A percentile compares a stretch with the other conserved stretches of the same genome.
These are phyloP conservation scores for Coemansia sp. DNA, from an alignment of 192 early-diverging fungal species.

Conservation along the genomic window DNA sequence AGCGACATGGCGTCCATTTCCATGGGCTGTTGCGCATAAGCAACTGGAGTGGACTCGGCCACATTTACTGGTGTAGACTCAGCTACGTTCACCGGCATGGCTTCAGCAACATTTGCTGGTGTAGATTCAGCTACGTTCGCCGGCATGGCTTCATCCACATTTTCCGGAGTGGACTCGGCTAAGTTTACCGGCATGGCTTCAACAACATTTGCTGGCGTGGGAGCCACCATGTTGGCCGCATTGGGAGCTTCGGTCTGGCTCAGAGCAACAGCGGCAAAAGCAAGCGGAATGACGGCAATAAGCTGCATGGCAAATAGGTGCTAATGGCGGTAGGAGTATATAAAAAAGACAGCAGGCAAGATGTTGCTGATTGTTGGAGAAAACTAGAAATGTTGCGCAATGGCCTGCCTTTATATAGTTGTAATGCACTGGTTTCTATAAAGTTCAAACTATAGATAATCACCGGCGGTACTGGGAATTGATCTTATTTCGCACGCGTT, in stretches of 20 bases:
- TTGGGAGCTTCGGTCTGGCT: neutral
- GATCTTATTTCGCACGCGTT: conserved; percentile 2
- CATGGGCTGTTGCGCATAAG: neutral
- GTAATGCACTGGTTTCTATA: too few relatives aligned
- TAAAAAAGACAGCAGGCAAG: too few relatives aligned
- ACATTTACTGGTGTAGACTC: too few relatives aligned
- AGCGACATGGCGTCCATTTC: neutral
- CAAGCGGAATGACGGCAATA: conserved; percentile 1
- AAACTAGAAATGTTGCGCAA: too few relatives aligned
- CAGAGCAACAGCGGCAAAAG: conserved; percentile 5
- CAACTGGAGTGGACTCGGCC: neutral
- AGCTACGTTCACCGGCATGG: too few relatives aligned
- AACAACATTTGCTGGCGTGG: neutral
- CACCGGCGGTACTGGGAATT: conserved; percentile 5
- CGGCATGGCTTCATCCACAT: too few relatives aligned
- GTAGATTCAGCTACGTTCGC: too few relatives aligned
- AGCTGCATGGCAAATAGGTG: conserved; percentile 1
- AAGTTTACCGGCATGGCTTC: neutral
- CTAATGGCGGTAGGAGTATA: too few relatives aligned
- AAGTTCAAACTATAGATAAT: too few relatives aligned
- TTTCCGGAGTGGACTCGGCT: too few relatives aligned
- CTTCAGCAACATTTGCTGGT: neutral
- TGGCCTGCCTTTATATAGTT: too few relatives aligned
- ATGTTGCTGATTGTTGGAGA: too few relatives aligned
- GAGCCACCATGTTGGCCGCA: neutral